Conservation (phyloP, 2,329 filamentous ascomycete species). For the Calcarisporium arbuscula region DNA sequence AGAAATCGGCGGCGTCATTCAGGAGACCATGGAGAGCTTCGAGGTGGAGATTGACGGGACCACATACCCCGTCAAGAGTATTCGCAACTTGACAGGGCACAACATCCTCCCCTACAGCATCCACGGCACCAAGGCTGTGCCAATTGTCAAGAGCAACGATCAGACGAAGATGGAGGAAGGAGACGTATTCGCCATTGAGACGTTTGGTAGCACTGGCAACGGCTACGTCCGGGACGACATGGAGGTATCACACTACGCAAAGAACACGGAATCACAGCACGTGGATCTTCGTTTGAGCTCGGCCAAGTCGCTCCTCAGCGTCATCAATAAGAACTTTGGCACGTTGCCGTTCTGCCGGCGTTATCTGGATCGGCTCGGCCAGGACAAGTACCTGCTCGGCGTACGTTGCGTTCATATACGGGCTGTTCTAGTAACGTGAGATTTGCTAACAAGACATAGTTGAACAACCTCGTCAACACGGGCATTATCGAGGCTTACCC, state of each 20-base stretch:
- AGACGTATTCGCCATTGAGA: conserved; percentile 92
- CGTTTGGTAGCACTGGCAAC: conserved; percentile 88
- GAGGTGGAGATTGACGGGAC: conserved; percentile 77
- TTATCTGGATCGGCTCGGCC: conserved; percentile 86
- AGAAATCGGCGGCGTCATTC: conserved; percentile 77
- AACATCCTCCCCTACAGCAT: conserved; percentile 86
- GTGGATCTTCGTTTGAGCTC: conserved; percentile 71
- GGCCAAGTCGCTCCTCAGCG: conserved; percentile 76
- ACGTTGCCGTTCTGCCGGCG: conserved; percentile 86
- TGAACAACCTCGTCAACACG: conserved; percentile 77
- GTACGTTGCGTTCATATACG: conserved; percentile 41
- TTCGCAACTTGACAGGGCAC: conserved; percentile 83
- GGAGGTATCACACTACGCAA: conserved; percentile 85
- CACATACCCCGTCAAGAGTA: conserved; percentile 74
- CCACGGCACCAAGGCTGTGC: conserved; percentile 87
- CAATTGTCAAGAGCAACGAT: conserved; percentile 83
- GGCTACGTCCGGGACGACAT: conserved; percentile 83
- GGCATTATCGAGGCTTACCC: conserved; percentile 89
- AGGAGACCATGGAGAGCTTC: conserved; percentile 91
- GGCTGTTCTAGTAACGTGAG: conserved; percentile 6
- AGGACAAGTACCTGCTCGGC: conserved; percentile 88
- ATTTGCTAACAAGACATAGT: conserved; percentile 32
- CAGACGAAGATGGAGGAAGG: conserved; percentile 97
- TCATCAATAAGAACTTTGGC: conserved; percentile 95
- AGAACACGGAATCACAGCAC: conserved; percentile 64